Base-by-base conservation (phyloP, 441 rosid species). In the Bocquillonia castaneifolia region DNA sequence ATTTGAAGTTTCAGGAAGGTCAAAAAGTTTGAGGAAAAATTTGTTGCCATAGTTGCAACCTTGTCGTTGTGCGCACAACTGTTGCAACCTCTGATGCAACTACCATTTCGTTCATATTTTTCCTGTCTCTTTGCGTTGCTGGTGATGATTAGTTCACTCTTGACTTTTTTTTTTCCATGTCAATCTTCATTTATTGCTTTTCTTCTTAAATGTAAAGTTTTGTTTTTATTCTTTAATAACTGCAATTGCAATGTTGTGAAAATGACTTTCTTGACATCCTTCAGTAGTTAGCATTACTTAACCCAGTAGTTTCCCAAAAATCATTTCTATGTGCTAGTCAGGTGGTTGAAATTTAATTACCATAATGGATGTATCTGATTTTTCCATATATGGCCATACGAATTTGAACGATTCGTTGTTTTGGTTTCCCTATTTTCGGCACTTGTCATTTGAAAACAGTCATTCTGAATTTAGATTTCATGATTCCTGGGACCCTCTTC, bases 1-100 rank as follows among this genome's bases (percentile, higher is more conserved):
- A 22, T 48, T 45, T 47, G 47, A 34, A 44, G 64, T 58, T 68
- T 58, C 39, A 12, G 69, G 59, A 37, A 52, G 69, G 37, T 5
- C 51, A 66, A 26, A n/a, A n/a, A 52, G 51, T 23, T 66, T 66
- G 64, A 68, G 31, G 71, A 36, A 58, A 45, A 45, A 32, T 68
- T 47, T 58, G 57, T 68, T 57, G 34, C 71, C 45, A 58, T 47
- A 47, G 45, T 58, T 58, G 55, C 71, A 57, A 58, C 64, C 56
- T 58, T 58, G 57, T 58, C 18, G 23, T 57, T 68, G 45, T 68
- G n/a, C 47, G 55, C 13, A 22, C 55, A 45, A 47, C 32, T 58
- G 64, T 37, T 58, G 34, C 47, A 4, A 32, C 39, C 48, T 32
- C 58, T 57, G 64, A 32, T 68, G 55, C 52, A 68, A 58, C 58